Evolutionary conservation across 2,329 filamentous ascomycete genomes (phyloP).

Genomic region (Ceratocystis cacaofunesta): DNA sequence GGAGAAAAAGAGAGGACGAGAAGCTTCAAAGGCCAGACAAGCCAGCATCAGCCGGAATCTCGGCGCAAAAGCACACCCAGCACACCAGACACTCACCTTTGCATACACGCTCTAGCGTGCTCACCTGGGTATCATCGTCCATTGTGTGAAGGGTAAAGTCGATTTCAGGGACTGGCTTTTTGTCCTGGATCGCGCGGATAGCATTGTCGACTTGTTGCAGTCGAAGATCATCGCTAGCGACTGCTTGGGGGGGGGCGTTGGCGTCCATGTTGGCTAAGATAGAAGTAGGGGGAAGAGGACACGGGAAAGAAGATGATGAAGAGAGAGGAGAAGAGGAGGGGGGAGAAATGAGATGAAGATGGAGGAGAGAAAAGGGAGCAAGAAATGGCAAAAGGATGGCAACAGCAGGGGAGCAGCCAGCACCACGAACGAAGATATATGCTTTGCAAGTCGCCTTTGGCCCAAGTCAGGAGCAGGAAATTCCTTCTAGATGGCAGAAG

Average conservation of each 20-base stretch:
- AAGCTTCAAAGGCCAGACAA: too few relatives aligned
- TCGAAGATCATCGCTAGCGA: slow-evolving; percentile 32
- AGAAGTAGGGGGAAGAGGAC: neutral
- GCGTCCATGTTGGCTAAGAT: slow-evolving; percentile 30
- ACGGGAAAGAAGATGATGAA: neutral
- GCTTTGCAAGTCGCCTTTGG: too few relatives aligned
- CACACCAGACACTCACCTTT: slow-evolving; percentile 54
- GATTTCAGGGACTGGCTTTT: slow-evolving; percentile 92
- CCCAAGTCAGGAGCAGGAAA: too few relatives aligned
- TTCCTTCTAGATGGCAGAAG: too few relatives aligned
- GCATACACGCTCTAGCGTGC: slow-evolving; percentile 87
- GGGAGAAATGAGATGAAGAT: slow-evolving; percentile 4
- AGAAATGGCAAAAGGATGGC: neutral
- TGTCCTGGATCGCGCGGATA: slow-evolving; percentile 80
- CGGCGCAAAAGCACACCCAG: too few relatives aligned
- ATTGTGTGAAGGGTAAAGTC: slow-evolving; percentile 97
- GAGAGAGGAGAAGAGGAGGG: neutral
- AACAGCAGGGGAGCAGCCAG: too few relatives aligned
- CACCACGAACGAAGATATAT: too few relatives aligned
- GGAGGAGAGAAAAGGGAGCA: slow-evolving; percentile 4
- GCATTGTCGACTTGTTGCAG: slow-evolving; percentile 67
- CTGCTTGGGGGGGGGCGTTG: slow-evolving; percentile 26
- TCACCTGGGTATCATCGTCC: slow-evolving; percentile 94
- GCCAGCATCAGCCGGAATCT: too few relatives aligned
- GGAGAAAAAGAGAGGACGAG: slow-evolving; percentile 11